Base-by-base conservation (phyloP, 202 grass and related monocot genomes). In the Elaeis oleifera region DNA sequence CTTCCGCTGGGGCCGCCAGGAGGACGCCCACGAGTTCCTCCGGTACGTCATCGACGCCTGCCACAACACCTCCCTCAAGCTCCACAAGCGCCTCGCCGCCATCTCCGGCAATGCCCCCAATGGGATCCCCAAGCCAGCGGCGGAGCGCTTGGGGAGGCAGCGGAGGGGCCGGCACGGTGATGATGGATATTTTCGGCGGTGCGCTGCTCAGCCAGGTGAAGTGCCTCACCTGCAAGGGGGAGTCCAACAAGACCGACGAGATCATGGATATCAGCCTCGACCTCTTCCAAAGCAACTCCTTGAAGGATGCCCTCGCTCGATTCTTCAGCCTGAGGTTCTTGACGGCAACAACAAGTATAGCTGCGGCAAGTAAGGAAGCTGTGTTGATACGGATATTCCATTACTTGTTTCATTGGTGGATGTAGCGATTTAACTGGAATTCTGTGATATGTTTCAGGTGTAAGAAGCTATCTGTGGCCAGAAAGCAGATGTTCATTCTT, bases 211-310 rank as follows among this genome's bases (percentile, higher is more conserved):
- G 95, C 58, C 95, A 99, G 65, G 95, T 99, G 67, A 99, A 99
- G 63, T 99, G 95, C 73, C 78, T 94, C 6, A 21, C 79, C 39
- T 99, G 95, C 85, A 99, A 94, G 56, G 85, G 80, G 72, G 88
- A 94, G 60, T 99, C 95, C 0, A 94, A 99, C 71, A 99, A 99
- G 73, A 89, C 75, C 6, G 95, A 99, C 24, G 88, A 94, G 67
- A 99, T 94, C 70, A 99, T 99, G 95, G 95, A 99, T 64, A 63
- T 99, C 75, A 89, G 80, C 80, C 88, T 99, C 0, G 95, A 99
- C 65, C 63, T 99, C 16, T 84, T 50, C 16, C 82, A 90, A 64
- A 82, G 69, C 65, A 89, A 32, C 71, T 89, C 95, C 28, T 72
- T 94, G 64, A 84, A 75, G 24, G 94, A 99, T 64, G 94, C 94